Base-by-base conservation (phyloP, 352 stramenopile species). In the Phytophthora cryptogea region DNA sequence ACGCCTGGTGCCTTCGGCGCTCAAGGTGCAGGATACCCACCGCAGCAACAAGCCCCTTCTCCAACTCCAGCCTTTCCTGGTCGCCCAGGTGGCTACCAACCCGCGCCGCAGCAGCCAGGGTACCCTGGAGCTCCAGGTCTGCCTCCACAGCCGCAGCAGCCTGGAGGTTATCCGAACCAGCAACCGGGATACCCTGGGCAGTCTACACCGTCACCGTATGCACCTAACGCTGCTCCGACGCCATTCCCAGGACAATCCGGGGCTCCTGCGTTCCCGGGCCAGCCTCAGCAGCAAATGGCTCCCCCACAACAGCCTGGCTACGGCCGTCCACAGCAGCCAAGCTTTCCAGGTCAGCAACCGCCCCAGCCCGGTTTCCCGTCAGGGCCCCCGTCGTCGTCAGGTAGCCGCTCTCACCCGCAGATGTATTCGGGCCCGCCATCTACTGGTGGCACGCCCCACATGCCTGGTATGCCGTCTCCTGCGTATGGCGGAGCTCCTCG, bases 301-400 rank as follows among this genome's bases (percentile, higher is more conserved):
- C 58, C 49, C 2, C 54, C 56, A 16, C 64, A 74, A 35, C 69
- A 74, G 37, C 53, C 56, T 58, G 68, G 63, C 8, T 86, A 78
- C 56, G 56, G 63, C 13, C 76, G 70, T 11, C 59, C 64, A 13
- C 72, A 79, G 50, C 70, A 80, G 37, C 62, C 75, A 11, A 58
- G 66, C 10, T 83, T 76, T 56, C 42, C 65, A 45, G 60, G 53
- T 20, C 65, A 71, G 20, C 53, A 67, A 9, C 60, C 55, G 20
- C 66, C 54, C 14, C 66, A 77, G 26, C 62, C 71, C 40, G 69
- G 69, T 8, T 81, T 69, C 42, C 72, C 74, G 17, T 82, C 75
- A 8, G 82, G 79, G 28, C 82, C 82, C 27, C 79, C 79, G 26
- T 91, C 78, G 51, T 67, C 70, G 37, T 72, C 70, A 55, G 47